These are phyloP conservation scores for Fraxinus floribunda DNA, from an alignment of 305 asterid species.

Conservation along the genomic window DNA sequence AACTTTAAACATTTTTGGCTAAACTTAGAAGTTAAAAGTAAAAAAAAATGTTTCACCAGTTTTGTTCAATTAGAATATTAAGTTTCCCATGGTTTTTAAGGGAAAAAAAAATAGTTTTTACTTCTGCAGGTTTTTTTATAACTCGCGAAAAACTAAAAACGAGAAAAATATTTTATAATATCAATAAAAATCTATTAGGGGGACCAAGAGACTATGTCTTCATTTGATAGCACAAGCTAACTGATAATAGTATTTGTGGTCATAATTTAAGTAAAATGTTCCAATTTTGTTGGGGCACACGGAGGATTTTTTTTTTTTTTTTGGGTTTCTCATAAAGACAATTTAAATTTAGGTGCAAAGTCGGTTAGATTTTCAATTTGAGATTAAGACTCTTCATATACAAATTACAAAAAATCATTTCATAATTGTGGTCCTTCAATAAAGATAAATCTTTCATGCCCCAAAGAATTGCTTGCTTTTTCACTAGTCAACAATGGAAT, in stretches of 20 bases:
- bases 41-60: not conserved
- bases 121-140: not conserved
- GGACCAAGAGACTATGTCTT: not conserved
- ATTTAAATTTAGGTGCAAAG: conserved; percentile 26
- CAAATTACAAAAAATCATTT: conserved; percentile 26
- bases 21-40: not conserved
- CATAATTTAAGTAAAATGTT: conserved; percentile 17
- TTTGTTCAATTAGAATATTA: not conserved
- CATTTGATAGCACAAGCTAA: conserved; percentile 17
- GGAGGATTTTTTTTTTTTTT: conserved; percentile 28
- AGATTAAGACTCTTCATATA: conserved; percentile 49
- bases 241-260: conserved; percentile 34
- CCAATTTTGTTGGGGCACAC: conserved; percentile 29
- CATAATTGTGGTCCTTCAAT: conserved; percentile 51
- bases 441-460: conserved; percentile 25
- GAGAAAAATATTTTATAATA: not conserved
- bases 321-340: not conserved
- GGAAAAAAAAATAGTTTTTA: not conserved
- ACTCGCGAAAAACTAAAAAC: not conserved
- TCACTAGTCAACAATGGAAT: conserved; percentile 30
- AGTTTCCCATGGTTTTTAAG: not conserved
- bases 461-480: conserved; percentile 21
- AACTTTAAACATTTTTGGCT: not conserved
- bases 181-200: not conserved
- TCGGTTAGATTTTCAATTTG: conserved; percentile 31